Percentiles rank a stretch among this genome's conserved stretches.
phyloP scores from a whole-genome alignment of 208 protist genomes.

The Jaenimonas drosophilae region DNA sequence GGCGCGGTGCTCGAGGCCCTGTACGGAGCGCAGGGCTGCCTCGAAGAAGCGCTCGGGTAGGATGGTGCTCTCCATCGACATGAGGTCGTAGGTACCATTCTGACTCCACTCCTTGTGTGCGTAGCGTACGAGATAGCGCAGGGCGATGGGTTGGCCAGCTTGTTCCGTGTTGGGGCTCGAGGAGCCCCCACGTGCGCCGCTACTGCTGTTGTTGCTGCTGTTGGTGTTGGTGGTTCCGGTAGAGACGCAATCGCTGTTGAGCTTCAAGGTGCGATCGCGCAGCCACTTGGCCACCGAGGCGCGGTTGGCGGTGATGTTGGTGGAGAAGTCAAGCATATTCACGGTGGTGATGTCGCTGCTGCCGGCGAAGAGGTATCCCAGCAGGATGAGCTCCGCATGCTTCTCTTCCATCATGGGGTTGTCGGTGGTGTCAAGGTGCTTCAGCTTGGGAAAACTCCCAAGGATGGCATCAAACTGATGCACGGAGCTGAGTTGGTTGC shows the following conservation, averaged over 20 bases:
- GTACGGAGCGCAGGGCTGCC: conserved; percentile 1
- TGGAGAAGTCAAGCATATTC: not conserved
- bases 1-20: not conserved
- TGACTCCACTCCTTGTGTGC: conserved; percentile 3
- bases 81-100: conserved; percentile 5
- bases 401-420: conserved; percentile 53
- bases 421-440: conserved; percentile 32
- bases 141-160: not conserved
- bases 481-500: conserved; percentile 32
- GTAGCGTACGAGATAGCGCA: conserved; percentile 8
- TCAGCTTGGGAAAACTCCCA: conserved; percentile 21
- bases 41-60: conserved; percentile 15
- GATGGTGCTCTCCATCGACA: conserved; percentile 11
- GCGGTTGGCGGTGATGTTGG: not conserved
- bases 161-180: not conserved
- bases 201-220: too few relatives aligned
- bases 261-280: conserved; percentile 8
- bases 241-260: too few relatives aligned
- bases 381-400: conserved; percentile 6
- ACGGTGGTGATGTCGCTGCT: not conserved
- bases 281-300: not conserved
- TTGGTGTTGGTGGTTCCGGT: too few relatives aligned
- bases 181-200: too few relatives aligned
- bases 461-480: conserved; percentile 23
- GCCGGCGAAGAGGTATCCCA: not conserved